These are phyloP conservation scores for Fibroporia radiculosa DNA, from an alignment of 768 basidiomycete species.

Conservation along the genomic window DNA sequence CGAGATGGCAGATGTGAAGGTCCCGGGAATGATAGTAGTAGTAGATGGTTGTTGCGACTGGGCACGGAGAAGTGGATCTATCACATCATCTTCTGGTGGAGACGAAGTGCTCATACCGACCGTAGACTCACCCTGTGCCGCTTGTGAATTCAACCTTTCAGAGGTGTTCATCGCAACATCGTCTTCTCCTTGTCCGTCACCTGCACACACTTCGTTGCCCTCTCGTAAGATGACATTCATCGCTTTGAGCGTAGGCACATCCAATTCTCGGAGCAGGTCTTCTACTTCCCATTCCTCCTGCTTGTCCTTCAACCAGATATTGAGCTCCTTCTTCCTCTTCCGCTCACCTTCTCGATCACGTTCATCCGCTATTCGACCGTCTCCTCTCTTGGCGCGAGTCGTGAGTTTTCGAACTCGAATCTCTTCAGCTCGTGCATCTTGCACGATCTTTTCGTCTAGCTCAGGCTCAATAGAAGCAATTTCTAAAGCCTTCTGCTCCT, in stretches of 20 bases:
- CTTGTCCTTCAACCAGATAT: slow-evolving; percentile 18
- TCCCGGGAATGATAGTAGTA: neutral
- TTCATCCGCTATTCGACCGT: slow-evolving; percentile 9
- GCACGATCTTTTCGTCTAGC: slow-evolving; percentile 19
- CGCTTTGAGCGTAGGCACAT: slow-evolving; percentile 22
- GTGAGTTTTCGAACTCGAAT: slow-evolving; percentile 13
- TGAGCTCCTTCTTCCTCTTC: slow-evolving; percentile 16
- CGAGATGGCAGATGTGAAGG: no score
- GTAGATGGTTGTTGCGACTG: slow-evolving; percentile 13
- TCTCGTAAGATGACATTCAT: slow-evolving; percentile 30
- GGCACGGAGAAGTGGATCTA: slow-evolving; percentile 25
- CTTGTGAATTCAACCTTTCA: no score
- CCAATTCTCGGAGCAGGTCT: slow-evolving; percentile 24
- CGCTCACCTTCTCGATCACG: slow-evolving; percentile 21
- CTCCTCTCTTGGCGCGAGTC: slow-evolving; percentile 13
- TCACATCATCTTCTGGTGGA: slow-evolving; percentile 13
- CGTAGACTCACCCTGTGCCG: no score
- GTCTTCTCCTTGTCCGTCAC: neutral
- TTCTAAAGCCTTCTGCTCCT: slow-evolving; percentile 35
- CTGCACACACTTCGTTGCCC: slow-evolving; percentile 16
- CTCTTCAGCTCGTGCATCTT: slow-evolving; percentile 15
- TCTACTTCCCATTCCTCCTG: slow-evolving; percentile 21
- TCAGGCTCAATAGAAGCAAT: slow-evolving; percentile 22
- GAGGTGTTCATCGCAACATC: no score
- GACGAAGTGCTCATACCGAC: no score